A percentile compares a stretch with the other conserved stretches of the same genome.
Conservation (phyloP, 768 basidiomycete species). For the Pilatotrama ljubarskyi region DNA sequence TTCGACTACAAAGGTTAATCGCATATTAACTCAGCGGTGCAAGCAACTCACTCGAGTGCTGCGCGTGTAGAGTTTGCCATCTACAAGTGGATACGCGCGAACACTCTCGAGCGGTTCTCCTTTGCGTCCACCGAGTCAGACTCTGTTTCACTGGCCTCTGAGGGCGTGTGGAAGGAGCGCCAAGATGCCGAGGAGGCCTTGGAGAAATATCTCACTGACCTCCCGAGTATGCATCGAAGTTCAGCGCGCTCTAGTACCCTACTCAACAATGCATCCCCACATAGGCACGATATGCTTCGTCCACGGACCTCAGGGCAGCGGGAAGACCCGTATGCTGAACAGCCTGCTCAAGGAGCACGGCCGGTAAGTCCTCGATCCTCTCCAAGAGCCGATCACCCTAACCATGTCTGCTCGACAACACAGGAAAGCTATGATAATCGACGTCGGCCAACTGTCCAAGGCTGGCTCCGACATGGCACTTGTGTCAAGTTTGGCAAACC, state of each 20-base stretch:
- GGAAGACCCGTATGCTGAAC: constrained; percentile 65
- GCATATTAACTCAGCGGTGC: background rate
- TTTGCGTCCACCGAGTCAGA: constrained; percentile 29
- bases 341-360: constrained; percentile 50
- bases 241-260: background rate
- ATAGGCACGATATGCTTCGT: constrained; percentile 75
- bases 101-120: constrained; percentile 56
- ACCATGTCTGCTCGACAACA: background rate
- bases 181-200: constrained; percentile 71
- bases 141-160: constrained; percentile 19
- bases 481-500: constrained; percentile 65
- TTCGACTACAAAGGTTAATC: constrained; percentile 73
- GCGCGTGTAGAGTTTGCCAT: constrained; percentile 66
- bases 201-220: constrained; percentile 71
- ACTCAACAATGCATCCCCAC: background rate
- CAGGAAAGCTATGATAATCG: constrained; percentile 77
- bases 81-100: constrained; percentile 72
- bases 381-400: background rate
- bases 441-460: constrained; percentile 76
- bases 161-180: constrained; percentile 82
- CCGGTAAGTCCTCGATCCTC: constrained; percentile 40
- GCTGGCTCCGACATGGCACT: constrained; percentile 68
- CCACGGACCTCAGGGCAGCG: constrained; percentile 83
- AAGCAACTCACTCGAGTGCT: background rate
- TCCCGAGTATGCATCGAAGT: constrained; percentile 55